Percentiles rank a stretch among this genome's conserved stretches.
phyloP scores from a whole-genome alignment of 768 basidiomycete genomes.

The Boletus bicolor region DNA sequence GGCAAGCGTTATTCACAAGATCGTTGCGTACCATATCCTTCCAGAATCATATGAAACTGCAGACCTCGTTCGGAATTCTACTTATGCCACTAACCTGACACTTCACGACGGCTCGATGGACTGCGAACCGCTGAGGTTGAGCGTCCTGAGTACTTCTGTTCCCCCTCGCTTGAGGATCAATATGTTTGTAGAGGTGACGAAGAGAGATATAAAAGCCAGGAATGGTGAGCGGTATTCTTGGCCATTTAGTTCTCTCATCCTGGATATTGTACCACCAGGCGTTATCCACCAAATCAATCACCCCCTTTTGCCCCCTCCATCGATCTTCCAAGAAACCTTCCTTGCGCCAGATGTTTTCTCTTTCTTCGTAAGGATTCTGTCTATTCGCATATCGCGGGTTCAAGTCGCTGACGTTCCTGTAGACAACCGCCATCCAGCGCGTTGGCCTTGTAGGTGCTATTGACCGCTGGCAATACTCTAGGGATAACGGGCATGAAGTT shows the following conservation, averaged over 20 bases:
- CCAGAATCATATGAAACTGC: conserved; percentile 40
- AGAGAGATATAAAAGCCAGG: conserved; percentile 4
- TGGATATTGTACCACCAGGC: neutral
- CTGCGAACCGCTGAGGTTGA: conserved; percentile 44
- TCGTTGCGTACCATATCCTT: conserved; percentile 41
- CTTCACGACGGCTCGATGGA: conserved; percentile 42
- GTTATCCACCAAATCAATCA: conserved; percentile 15
- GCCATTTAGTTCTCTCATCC: neutral
- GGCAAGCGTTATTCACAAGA: conserved; percentile 49
- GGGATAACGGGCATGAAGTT: neutral
- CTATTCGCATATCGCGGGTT: neutral
- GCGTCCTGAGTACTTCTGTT: conserved; percentile 33
- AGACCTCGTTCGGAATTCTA: conserved; percentile 51
- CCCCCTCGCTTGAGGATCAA: conserved; percentile 33
- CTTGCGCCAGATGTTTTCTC: conserved; percentile 7
- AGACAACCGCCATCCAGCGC: conserved; percentile 16
- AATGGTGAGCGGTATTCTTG: conserved; percentile 4
- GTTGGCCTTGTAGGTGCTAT: conserved; percentile 8
- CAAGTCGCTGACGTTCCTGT: neutral
- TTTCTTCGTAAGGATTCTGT: conserved; percentile 7
- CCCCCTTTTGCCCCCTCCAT: conserved; percentile 10
- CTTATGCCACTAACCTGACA: conserved; percentile 47
- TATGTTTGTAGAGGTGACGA: conserved; percentile 7
- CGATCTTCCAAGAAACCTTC: conserved; percentile 15
- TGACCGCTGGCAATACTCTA: neutral